Conservation (phyloP, 805 yeast genomes). For the Nakazawaea populi region DNA sequence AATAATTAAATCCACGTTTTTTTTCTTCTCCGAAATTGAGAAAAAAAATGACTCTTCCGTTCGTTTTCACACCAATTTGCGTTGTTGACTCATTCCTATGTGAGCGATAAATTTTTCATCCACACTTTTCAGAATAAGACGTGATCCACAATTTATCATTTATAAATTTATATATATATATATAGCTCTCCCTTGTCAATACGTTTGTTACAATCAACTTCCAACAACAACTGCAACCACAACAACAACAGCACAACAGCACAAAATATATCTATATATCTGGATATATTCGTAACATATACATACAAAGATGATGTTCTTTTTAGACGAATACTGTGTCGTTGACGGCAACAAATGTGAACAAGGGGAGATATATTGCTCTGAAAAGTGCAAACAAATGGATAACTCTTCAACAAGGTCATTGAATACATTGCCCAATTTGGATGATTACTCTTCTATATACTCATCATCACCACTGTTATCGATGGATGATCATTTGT, state of each 20-base stretch:
- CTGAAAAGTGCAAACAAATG: conserved; percentile 10
- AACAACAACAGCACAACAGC: background rate
- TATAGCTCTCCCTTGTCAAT: too few relatives aligned
- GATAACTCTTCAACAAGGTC: background rate
- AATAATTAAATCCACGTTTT: too few relatives aligned
- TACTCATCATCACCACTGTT: background rate
- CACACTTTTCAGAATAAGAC: too few relatives aligned
- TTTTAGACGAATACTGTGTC: conserved; percentile 13
- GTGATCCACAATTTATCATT: too few relatives aligned
- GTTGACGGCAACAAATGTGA: conserved; percentile 14
- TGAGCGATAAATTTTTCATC: too few relatives aligned
- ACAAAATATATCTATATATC: background rate
- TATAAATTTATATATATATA: too few relatives aligned
- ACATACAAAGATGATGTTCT: conserved; percentile 6
- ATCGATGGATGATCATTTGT: background rate
- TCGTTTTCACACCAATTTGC: too few relatives aligned
- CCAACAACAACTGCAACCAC: background rate
- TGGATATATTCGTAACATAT: background rate
- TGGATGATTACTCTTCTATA: background rate
- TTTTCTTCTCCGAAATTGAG: background rate
- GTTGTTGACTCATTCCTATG: too few relatives aligned
- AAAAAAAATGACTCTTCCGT: too few relatives aligned
- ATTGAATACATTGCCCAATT: background rate
- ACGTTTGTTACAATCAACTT: background rate
- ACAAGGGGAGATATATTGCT: conserved; percentile 12